phyloP scores from a whole-genome alignment of 2,329 filamentous ascomycete species.

The Xylaria sp. region DNA sequence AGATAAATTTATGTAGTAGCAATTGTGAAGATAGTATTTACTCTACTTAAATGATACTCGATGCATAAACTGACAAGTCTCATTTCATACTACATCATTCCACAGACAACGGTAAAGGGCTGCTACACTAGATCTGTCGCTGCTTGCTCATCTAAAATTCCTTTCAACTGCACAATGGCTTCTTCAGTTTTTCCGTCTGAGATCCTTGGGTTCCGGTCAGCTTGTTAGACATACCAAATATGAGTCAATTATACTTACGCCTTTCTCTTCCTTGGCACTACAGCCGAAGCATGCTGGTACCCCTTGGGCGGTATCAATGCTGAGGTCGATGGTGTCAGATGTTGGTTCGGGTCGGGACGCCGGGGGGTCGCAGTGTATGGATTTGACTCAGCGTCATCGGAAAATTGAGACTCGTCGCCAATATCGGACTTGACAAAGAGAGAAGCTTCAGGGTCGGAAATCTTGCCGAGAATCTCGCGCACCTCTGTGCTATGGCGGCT shows the following conservation, averaged over 20 bases:
- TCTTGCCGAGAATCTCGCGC: neutral
- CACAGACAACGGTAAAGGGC: too few species aligned
- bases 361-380: neutral
- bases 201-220: neutral
- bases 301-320: neutral
- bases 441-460: neutral
- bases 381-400: neutral
- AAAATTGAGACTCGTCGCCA: neutral
- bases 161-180: neutral
- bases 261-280: slow-evolving; percentile 4
- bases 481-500: neutral
- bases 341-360: too few species aligned
- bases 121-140: neutral
- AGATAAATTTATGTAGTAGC: too few species aligned
- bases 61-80: too few species aligned
- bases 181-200: neutral
- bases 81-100: too few species aligned
- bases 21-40: too few species aligned
- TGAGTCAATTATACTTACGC: neutral
- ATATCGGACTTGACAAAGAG: neutral
- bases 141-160: neutral
- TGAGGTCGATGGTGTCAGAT: neutral
- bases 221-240: neutral
- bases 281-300: neutral
- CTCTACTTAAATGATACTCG: too few species aligned